Evolutionary conservation across 352 stramenopile genomes (phyloP).

Genomic region (Phytophthora constricta): DNA sequence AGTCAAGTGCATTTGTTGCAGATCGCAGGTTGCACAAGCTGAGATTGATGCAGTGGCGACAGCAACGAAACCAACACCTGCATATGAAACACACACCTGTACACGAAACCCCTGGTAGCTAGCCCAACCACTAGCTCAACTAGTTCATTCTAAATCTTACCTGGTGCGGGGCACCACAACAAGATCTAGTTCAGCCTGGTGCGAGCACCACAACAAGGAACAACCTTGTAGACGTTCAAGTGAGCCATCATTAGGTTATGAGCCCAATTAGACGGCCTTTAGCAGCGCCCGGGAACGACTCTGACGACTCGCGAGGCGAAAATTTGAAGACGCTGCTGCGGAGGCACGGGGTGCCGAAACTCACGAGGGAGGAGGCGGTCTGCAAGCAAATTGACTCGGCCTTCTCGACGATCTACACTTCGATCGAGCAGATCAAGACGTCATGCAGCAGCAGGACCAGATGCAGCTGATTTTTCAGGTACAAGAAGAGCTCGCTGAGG

Average conservation of each 20-base stretch:
- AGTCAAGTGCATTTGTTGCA: too few relatives aligned
- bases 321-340: background rate
- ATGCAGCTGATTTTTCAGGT: slow-evolving; percentile 2
- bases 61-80: too few relatives aligned
- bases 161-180: background rate
- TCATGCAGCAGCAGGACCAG: slow-evolving; percentile 6
- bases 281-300: background rate
- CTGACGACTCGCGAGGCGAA: background rate
- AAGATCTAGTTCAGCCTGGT: too few relatives aligned
- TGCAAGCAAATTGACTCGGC: background rate
- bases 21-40: too few relatives aligned
- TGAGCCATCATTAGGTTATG: background rate
- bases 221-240: background rate
- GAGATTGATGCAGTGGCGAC: too few relatives aligned
- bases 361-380: background rate
- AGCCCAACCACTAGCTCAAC: too few relatives aligned
- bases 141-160: background rate
- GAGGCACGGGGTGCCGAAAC: slow-evolving; percentile 1
- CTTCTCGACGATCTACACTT: slow-evolving; percentile 1
- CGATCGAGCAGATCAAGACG: background rate
- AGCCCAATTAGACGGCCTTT: background rate
- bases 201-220: background rate
- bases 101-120: too few relatives aligned
- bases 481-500: background rate
- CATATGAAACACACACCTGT: too few relatives aligned